Evolutionary conservation across 345 rosid species (phyloP), one percentile per base, ranked within the genome.

Genomic region (Arabidopsis arenosa): DNA sequence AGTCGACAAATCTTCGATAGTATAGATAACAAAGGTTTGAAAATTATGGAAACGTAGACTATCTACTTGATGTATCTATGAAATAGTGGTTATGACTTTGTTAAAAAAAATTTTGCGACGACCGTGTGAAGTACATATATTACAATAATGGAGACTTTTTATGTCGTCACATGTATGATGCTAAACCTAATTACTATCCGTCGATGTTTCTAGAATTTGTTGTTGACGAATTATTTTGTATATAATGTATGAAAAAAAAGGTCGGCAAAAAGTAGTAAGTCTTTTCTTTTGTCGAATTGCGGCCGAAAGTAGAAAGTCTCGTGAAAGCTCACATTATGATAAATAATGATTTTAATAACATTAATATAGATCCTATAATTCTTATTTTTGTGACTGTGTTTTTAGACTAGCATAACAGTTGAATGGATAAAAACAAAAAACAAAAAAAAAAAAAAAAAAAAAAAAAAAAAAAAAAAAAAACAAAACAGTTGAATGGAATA

Each of bases 221-320:
- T 39, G 5, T 51, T 40, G 63, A 51, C 18, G 39, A 75, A 18
- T 52, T 52, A 56, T 5, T 47, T 55, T 7, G 0, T 15, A 53
- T 32, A 36, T 6, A 36, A 5, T 53, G 2, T 45, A 7, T n/a
- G 0, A 0, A 6, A 47, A 47, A 43, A 2, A 68, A 51, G 45
- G 70, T 76, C 80, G 75, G 75, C 80, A 54, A 63, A 62, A 76
- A 51, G 43, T 67, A 58, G 10, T 5, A 17, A 33, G 15, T 40
- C n/a, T 68, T 68, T 68, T 41, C 55, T 28, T 51, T 51, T 68
- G 55, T 58, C 73, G 15, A 75, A 17, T 48, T 67, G 56, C 18
- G 79, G 79, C 63, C 74, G 79, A 75, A 68, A 75, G 74, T 75
- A 7, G 4, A 1, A 68, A 73, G 36, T 68, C 63, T 68, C 54